These are phyloP conservation scores for Carex pumila DNA, from an alignment of 176 grass and related monocot species.

Conservation along the genomic window DNA sequence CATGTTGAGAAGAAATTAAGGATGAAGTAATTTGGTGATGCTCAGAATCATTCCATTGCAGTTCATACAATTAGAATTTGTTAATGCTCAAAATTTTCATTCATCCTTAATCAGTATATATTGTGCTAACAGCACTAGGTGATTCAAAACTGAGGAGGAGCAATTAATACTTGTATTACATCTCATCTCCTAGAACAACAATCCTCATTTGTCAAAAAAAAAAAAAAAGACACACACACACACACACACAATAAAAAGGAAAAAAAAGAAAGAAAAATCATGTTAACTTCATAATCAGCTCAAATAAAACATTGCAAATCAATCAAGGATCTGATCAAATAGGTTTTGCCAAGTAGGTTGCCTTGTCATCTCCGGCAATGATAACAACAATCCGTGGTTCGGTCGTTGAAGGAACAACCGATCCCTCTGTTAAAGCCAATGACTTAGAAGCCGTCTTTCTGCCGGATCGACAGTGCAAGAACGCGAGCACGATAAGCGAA, in stretches of 20 bases:
- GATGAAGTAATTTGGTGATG: not conserved
- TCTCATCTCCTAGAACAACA: not conserved
- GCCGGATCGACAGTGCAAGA: conserved; percentile 2
- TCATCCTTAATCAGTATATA: not conserved
- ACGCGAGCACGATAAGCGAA: conserved; percentile 13
- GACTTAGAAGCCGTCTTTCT: not conserved
- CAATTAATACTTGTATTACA: not conserved
- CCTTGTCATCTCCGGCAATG: conserved; percentile 22
- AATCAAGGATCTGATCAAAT: not conserved
- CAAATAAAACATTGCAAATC: not conserved
- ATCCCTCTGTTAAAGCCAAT: not conserved
- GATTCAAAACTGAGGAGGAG: not conserved
- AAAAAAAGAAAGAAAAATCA: not conserved
- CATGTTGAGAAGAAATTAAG: not conserved
- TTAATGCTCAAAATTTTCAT: not conserved
- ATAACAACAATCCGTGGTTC: conserved; percentile 15
- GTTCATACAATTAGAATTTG: not conserved
- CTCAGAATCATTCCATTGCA: not conserved
- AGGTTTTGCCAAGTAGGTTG: conserved; percentile 19
- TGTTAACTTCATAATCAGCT: not conserved
- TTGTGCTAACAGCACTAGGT: not conserved
- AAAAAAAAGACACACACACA: not conserved
- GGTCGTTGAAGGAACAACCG: not conserved
- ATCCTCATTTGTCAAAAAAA: not conserved
- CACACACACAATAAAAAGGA: no score